Percentiles rank a stretch among this genome's conserved stretches.
phyloP scores from a whole-genome alignment of 2,329 filamentous ascomycete genomes.

The Paecilomyces fulvus region DNA sequence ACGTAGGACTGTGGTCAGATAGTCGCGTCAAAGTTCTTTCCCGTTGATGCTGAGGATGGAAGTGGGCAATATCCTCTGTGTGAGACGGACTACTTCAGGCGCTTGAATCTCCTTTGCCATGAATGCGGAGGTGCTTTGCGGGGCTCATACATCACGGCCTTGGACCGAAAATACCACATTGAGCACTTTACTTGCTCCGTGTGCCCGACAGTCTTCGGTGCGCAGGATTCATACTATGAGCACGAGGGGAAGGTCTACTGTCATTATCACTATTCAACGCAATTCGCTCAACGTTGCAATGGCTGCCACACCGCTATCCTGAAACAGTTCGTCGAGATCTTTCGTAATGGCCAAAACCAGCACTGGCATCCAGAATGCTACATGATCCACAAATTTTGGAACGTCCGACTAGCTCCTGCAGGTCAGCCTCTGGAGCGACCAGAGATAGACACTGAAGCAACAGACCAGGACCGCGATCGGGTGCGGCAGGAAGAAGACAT shows the following conservation, averaged over 20 bases:
- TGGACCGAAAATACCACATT: slow-evolving; percentile 97
- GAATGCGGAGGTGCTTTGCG: slow-evolving; percentile 87
- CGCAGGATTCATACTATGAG: slow-evolving; percentile 97
- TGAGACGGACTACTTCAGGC: slow-evolving; percentile 94
- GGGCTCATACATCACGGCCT: slow-evolving; percentile 94
- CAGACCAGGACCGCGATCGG: slow-evolving; percentile 59
- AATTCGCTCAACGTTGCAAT: slow-evolving; percentile 91
- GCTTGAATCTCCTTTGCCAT: slow-evolving; percentile 82
- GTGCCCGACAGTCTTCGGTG: slow-evolving; percentile 95
- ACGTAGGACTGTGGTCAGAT: slow-evolving; percentile 88
- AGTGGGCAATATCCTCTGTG: slow-evolving; percentile 83
- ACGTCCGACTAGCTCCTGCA: slow-evolving; percentile 69
- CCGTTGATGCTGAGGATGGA: slow-evolving; percentile 82
- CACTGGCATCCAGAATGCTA: slow-evolving; percentile 99
- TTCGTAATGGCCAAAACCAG: slow-evolving; percentile 93
- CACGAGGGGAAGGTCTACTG: slow-evolving; percentile 95
- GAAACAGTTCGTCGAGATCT: slow-evolving; percentile 99
- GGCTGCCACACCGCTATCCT: slow-evolving; percentile 95
- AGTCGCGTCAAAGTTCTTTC: slow-evolving; percentile 98
- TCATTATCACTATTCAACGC: slow-evolving; percentile 97
- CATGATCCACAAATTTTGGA: slow-evolving; percentile 99
- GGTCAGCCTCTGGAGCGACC: slow-evolving; percentile 42
- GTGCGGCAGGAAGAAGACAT: slow-evolving; percentile 82
- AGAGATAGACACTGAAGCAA: slow-evolving; percentile 47
- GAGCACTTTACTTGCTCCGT: slow-evolving; percentile 98